Conservation (phyloP, 306 rosid species). For the Inga oerstediana region DNA sequence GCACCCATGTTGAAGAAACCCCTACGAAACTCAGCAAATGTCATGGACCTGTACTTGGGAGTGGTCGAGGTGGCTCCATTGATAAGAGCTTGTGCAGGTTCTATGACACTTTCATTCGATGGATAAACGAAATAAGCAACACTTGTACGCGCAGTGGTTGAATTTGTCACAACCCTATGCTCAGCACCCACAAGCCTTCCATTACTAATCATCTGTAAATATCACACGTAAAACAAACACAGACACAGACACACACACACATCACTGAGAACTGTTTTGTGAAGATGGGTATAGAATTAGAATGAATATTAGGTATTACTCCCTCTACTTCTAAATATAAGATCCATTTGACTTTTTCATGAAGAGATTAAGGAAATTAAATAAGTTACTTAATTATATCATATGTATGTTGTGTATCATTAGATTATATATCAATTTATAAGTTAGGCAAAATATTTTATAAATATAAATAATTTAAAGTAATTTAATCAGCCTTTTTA, state of each 20-base stretch:
- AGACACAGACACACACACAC: neutral
- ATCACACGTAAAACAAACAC: neutral
- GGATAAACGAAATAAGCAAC: conserved; percentile 60
- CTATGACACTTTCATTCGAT: conserved; percentile 46
- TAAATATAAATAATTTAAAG: too few relatives aligned
- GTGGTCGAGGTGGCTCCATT: conserved; percentile 30
- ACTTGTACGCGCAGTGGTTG: conserved; percentile 52
- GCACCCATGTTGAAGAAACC: conserved; percentile 37
- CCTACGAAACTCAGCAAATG: conserved; percentile 47
- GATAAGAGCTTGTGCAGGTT: conserved; percentile 53
- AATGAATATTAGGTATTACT: too few relatives aligned
- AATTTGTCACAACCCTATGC: conserved; percentile 69
- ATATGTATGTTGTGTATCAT: too few relatives aligned
- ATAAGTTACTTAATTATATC: too few relatives aligned
- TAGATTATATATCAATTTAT: too few relatives aligned
- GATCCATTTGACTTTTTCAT: too few relatives aligned
- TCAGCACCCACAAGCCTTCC: conserved; percentile 65
- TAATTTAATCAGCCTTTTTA: too few relatives aligned
- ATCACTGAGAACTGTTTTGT: neutral
- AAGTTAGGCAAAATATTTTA: too few relatives aligned
- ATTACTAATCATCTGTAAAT: conserved; percentile 60
- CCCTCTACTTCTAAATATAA: too few relatives aligned
- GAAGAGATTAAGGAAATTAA: too few relatives aligned
- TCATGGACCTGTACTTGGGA: conserved; percentile 47
- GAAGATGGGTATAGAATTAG: neutral